Evolutionary conservation across 23 red algal genomes (phyloP), one percentile per base, ranked within the genome.

Genomic region (Agarophyton chilense): DNA sequence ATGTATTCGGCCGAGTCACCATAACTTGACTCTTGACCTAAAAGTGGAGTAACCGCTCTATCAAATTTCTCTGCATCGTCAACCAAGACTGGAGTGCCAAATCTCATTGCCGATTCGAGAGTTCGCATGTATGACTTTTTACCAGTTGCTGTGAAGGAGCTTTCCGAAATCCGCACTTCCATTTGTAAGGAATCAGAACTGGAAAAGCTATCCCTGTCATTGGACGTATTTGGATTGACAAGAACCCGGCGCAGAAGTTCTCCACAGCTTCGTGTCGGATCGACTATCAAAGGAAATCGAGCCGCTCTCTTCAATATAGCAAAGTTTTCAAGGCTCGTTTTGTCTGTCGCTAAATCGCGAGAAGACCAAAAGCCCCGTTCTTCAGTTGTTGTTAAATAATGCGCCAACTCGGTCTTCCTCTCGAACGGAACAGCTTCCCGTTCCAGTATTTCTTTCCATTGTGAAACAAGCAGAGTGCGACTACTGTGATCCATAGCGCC

Each of bases 41-140:
- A 71, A 32, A 94, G 71, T 28, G 91, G 91, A 26, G 91, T 66
- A 14, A 94, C 70, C 2, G 74, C 64, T 72, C 60, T 70, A 66
- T 94, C 91, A 63, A 87, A 94, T 25, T 87, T 75, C 55, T 94
- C 91, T 10, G 91, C 81, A 58, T 86, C 91, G 2, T 94, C 91
- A n/a, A 94, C 45, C 75, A 87, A 35, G 17, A 86, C 60, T 19
- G 44, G 43, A 22, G 91, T 94, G 46, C 91, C 91, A 79, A 94
- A 94, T 10, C 91, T 64, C 54, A 86, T 81, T 6, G 91, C 91
- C 57, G 91, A 85, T 70, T 94, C 91, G 12, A 94, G 43, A 43
- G 67, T 67, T 68, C 91, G 58, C 81, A 94, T 67, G 42, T 86
- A 94, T 11, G 91, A 86, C 52, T 85, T 94, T 31, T 86, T 86